These are phyloP conservation scores for Aspergillus sp. DNA, from an alignment of 2,329 filamentous ascomycete genomes.

Conservation along the genomic window DNA sequence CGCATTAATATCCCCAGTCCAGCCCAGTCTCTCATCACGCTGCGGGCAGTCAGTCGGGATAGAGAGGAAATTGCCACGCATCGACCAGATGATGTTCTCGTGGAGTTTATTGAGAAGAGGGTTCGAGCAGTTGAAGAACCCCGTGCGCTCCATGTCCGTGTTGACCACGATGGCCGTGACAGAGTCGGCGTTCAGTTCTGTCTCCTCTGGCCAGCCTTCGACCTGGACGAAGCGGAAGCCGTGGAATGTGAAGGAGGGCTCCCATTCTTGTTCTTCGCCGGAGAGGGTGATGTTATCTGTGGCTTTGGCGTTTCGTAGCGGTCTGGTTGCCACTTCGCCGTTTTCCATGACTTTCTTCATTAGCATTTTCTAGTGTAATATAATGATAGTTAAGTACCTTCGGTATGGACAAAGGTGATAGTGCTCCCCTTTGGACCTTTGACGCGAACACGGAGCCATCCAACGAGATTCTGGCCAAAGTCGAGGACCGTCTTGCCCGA, in stretches of 20 bases:
- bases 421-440: slow-evolving; percentile 17
- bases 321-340: slow-evolving; percentile 28
- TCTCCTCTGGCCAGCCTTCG: slow-evolving; percentile 42
- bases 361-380: not conserved
- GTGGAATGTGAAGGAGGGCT: slow-evolving; percentile 53
- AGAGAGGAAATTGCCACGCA: slow-evolving; percentile 59
- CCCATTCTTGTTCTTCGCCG: slow-evolving; percentile 34
- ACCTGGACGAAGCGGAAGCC: slow-evolving; percentile 54
- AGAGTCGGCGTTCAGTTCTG: slow-evolving; percentile 11
- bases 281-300: slow-evolving; percentile 13
- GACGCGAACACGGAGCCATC: slow-evolving; percentile 44
- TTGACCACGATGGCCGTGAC: slow-evolving; percentile 46
- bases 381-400: slow-evolving; percentile 39
- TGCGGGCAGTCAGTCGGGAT: slow-evolving; percentile 61
- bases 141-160: slow-evolving; percentile 51
- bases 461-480: slow-evolving; percentile 61
- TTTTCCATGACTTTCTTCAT: slow-evolving; percentile 52
- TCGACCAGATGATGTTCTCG: slow-evolving; percentile 56
- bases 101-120: slow-evolving; percentile 52
- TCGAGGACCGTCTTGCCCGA: slow-evolving; percentile 54
- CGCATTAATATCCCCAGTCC: slow-evolving; percentile 53
- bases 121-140: slow-evolving; percentile 54
- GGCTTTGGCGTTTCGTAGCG: slow-evolving; percentile 31
- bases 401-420: slow-evolving; percentile 28
- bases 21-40: slow-evolving; percentile 55